Evolutionary conservation across 2,329 filamentous ascomycete genomes (phyloP), one percentile per base, ranked within the genome.

Genomic region (Penicillium sp.): DNA sequence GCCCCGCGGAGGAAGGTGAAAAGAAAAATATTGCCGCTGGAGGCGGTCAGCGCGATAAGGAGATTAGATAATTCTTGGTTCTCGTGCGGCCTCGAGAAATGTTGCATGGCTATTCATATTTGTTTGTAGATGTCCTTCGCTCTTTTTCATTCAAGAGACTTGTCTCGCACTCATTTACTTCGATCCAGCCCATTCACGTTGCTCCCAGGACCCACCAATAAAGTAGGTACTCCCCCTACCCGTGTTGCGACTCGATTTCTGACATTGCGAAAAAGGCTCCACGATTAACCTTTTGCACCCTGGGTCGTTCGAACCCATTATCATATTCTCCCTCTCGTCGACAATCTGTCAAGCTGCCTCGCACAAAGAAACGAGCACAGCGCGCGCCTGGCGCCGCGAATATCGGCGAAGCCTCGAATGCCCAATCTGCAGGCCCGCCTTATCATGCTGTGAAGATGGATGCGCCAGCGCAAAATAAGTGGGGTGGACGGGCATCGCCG

Each of bases 11-110:
- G 46, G 47, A 49, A 39, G 51, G 56, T 60, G 34, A 52, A 43
- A 54, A 60, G 18, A 59, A 63, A 55, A 50, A 62, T 71, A 68
- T 61, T 71, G 70, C 69, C 63, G 47, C 5, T 1, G 3, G 31
- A 47, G 58, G 63, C 62, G 69, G 69, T 67, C 57, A 62, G 43
- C 1, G 13, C 46, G 56, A 60, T 56, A 58, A 59, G 32, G 45
- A 56, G 52, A 67, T 64, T 64, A 60, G 63, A 49, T 56, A 57
- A 57, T 63, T 57, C 18, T 16, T n/a, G 16, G 22, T 59, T 54
- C 40, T 42, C 40, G n/a, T n/a, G n/a, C n/a, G 43, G 56, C 43
- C 27, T 32, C 32, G 18, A 45, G 7, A 27, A 39, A 40, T 27
- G 47, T 27, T 44, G 24, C n/a, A 29, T 7, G 9, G 16, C 16